Percentiles rank a stretch among this genome's conserved stretches.
These are phyloP conservation scores for Penicillium sp. DNA, from an alignment of 2,329 filamentous ascomycete genomes.

Conservation along the genomic window DNA sequence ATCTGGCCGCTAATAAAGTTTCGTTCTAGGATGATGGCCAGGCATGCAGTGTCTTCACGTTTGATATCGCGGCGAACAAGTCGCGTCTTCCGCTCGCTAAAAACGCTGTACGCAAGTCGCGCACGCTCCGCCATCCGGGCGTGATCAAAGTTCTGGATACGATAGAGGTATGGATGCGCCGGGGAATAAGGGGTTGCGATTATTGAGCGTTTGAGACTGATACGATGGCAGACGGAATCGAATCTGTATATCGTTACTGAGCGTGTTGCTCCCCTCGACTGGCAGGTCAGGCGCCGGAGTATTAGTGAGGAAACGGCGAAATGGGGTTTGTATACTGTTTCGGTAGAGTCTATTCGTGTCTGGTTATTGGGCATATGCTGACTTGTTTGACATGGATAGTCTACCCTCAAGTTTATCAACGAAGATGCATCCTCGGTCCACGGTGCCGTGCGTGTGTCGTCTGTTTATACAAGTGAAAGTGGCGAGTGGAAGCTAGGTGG, in stretches of 20 bases:
- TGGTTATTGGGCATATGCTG: neutral
- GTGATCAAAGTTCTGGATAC: constrained; percentile 93
- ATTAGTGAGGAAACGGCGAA: constrained; percentile 89
- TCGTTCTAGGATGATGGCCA: constrained; percentile 79
- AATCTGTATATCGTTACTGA: constrained; percentile 97
- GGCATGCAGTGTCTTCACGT: constrained; percentile 94
- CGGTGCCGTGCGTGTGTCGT: constrained; percentile 78
- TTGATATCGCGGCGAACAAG: constrained; percentile 80
- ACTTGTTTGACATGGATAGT: constrained; percentile 47
- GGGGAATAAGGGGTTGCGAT: neutral
- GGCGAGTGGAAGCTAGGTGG: constrained; percentile 97
- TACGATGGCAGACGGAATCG: constrained; percentile 69
- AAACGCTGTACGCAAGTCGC: constrained; percentile 90
- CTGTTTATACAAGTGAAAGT: constrained; percentile 90
- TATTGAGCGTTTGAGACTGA: constrained; percentile 12
- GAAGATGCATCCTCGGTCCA: constrained; percentile 89
- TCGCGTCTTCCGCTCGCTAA: constrained; percentile 80
- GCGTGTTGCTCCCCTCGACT: constrained; percentile 78
- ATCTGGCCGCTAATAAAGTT: constrained; percentile 12
- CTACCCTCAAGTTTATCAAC: constrained; percentile 94
- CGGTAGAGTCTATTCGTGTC: constrained; percentile 52
- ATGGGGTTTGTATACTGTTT: constrained; percentile 88
- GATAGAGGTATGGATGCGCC: constrained; percentile 67
- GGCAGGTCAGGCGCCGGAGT: constrained; percentile 86
- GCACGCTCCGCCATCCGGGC: constrained; percentile 89